Evolutionary conservation across 2,329 filamentous ascomycete species (phyloP), one percentile per base, ranked within the genome.

Genomic region (Botryotinia globosa): DNA sequence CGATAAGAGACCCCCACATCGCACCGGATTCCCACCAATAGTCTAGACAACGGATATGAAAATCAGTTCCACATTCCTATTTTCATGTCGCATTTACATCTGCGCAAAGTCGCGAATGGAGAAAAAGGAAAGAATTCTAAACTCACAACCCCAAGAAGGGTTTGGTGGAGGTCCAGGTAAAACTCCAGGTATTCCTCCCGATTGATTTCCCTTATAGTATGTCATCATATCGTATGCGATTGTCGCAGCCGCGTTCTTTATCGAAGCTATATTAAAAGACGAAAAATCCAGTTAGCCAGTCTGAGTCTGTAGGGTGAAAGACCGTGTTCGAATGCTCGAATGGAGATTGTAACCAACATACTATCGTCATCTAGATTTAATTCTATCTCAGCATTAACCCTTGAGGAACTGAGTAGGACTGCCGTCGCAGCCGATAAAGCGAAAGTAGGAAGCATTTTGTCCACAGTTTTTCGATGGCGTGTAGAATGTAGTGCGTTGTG

Each of bases 11-110:
- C 73, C 86, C 87, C 78, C 88, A 88, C 87, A 89, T 88, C 54
- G 86, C 87, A 65, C 87, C 87, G n/a, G 86, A 85, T 80, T 88
- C 86, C 87, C 87, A 89, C 86, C 86, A 88, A 80, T 86, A 87
- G 76, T 87, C 86, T 79, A 73, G 7, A 67, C 25, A 9, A 32
- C 2, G 37, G 32, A 44, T 22, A 32, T 42, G 25, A 14, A 25
- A 9, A 56, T 67, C 65, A 67, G 65, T 56, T 42, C 6, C 34
- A 67, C 18, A 56, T 32, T 42, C n/a, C 37, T 56, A 29, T 42
- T n/a, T 56, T 42, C 16, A 32, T 22, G 16, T 56, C 34, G 34
- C 9, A 67, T 67, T 18, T 29, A 16, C 25, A 56, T 67, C 32
- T 67, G 51, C 61, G 29, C 59, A 34, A 58, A 62, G 76, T 74